Conservation (phyloP, 345 rosid genomes). For the Boechera divaricarpa region DNA sequence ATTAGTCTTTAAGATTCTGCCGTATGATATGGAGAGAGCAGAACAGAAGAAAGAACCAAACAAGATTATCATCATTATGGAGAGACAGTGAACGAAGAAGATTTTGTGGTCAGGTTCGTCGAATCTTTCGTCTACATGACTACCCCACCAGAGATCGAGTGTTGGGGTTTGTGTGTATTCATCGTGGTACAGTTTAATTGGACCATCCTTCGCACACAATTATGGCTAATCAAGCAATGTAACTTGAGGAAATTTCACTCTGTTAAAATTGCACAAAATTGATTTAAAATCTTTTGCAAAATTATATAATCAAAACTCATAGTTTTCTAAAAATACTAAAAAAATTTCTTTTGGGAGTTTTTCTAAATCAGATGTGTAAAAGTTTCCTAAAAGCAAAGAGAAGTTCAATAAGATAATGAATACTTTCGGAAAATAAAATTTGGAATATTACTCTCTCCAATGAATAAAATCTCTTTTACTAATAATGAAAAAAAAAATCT, state of each 20-base stretch:
- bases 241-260: neutral
- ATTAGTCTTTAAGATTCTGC: constrained; percentile 36
- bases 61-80: neutral
- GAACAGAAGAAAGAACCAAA: constrained; percentile 26
- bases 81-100: constrained; percentile 31
- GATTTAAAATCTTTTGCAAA: neutral
- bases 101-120: constrained; percentile 15
- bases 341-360: neutral
- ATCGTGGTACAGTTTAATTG: constrained; percentile 40
- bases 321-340: neutral
- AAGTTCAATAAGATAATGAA: no score
- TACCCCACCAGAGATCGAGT: neutral
- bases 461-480: no score
- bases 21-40: constrained; percentile 12
- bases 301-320: neutral
- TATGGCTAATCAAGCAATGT: constrained; percentile 6
- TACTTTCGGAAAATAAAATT: no score
- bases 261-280: neutral
- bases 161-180: constrained; percentile 29
- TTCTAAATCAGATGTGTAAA: neutral
- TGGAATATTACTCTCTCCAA: no score
- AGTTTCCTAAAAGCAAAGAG: no score
- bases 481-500: no score
- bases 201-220: neutral
- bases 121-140: constrained; percentile 16